A percentile compares a stretch with the other conserved stretches of the same genome.
Evolutionary conservation across 2,329 filamentous ascomycete genomes (phyloP).

Genomic region (Neocatenulostroma microsporum): DNA sequence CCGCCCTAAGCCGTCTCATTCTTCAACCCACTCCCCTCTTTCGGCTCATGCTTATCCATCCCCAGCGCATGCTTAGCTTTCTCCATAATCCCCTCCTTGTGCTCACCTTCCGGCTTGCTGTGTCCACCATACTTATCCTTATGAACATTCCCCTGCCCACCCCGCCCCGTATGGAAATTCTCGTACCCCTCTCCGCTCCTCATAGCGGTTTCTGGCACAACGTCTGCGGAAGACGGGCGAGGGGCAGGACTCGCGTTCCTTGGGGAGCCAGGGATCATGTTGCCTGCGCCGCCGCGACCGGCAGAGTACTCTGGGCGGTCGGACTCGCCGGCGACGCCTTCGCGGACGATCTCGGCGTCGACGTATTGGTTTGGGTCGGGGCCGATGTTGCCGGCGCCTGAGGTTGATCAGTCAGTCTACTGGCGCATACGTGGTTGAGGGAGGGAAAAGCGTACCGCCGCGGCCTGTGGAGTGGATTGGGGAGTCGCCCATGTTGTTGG

Average conservation of each 20-base stretch:
- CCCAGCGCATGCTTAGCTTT: slow-evolving; percentile 37
- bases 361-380: slow-evolving; percentile 39
- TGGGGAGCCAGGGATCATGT: slow-evolving; percentile 31
- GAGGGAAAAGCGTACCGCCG: too few relatives aligned
- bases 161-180: slow-evolving; percentile 43
- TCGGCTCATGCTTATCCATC: slow-evolving; percentile 21
- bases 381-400: slow-evolving; percentile 53
- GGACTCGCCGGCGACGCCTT: slow-evolving; percentile 35
- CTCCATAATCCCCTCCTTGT: slow-evolving; percentile 32
- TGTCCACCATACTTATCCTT: slow-evolving; percentile 44
- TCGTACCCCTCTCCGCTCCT: slow-evolving; percentile 27
- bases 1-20: too few relatives aligned
- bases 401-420: too few relatives aligned
- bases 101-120: slow-evolving; percentile 22
- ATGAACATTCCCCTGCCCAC: slow-evolving; percentile 41
- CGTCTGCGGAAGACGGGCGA: slow-evolving; percentile 27
- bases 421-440: too few relatives aligned
- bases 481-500: slow-evolving; percentile 1
- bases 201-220: slow-evolving; percentile 38
- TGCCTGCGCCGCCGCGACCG: slow-evolving; percentile 35
- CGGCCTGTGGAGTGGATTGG: slow-evolving; percentile 46
- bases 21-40: too few relatives aligned
- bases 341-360: slow-evolving; percentile 40
- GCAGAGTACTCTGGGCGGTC: slow-evolving; percentile 31
- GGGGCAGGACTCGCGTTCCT: slow-evolving; percentile 21